Conservation (phyloP, 805 yeast species). For the Candida michaelii region DNA sequence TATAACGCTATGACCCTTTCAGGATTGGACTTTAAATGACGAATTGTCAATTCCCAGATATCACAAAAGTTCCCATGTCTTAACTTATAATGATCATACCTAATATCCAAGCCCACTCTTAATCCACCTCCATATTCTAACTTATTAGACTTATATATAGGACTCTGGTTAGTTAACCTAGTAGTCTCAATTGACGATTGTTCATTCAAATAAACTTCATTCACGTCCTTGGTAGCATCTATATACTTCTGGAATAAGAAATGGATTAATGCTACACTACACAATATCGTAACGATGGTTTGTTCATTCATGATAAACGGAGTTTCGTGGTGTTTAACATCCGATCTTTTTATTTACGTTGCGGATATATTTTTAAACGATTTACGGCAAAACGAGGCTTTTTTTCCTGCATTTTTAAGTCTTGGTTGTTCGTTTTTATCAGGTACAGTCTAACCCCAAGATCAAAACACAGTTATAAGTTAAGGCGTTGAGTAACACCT, state of each 20-base stretch:
- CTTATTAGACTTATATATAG: conserved; percentile 71
- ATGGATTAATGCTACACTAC: conserved; percentile 20
- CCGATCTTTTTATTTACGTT: neutral
- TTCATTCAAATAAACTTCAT: conserved; percentile 53
- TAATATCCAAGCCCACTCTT: conserved; percentile 65
- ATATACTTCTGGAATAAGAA: conserved; percentile 23
- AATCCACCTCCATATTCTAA: conserved; percentile 72
- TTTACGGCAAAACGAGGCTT: no score
- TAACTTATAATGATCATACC: conserved; percentile 58
- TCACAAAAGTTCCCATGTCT: conserved; percentile 78
- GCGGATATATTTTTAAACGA: neutral
- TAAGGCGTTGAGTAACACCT: no score
- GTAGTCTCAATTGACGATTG: conserved; percentile 70
- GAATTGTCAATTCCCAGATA: conserved; percentile 58
- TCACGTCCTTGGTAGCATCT: conserved; percentile 51
- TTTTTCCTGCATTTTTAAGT: no score
- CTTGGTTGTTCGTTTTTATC: no score
- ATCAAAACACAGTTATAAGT: no score
- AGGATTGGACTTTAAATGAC: conserved; percentile 23
- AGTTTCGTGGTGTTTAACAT: neutral
- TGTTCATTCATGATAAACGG: conserved; percentile 11
- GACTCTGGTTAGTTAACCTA: conserved; percentile 67
- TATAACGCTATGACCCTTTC: conserved; percentile 8
- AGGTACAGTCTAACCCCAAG: no score
- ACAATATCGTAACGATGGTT: conserved; percentile 18